phyloP scores from a whole-genome alignment of 2,329 filamentous ascomycete genomes.

The Falciphora oryzae region DNA sequence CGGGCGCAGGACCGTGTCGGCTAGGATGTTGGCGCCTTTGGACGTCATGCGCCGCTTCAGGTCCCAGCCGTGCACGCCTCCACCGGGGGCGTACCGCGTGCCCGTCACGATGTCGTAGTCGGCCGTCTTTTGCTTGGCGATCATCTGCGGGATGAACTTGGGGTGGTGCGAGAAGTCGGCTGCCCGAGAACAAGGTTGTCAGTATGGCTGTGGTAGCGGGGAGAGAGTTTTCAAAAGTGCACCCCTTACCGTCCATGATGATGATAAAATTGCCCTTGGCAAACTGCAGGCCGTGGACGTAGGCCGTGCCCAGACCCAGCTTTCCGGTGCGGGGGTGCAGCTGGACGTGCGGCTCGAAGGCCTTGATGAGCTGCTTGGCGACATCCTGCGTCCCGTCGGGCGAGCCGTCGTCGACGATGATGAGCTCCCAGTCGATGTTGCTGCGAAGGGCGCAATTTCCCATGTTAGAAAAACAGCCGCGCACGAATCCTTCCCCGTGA shows the following conservation, averaged over 20 bases:
- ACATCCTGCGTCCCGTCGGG: conserved; percentile 92
- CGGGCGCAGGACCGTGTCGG: conserved; percentile 86
- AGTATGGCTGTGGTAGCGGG: background rate
- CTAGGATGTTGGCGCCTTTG: conserved; percentile 88
- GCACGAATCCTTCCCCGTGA: background rate
- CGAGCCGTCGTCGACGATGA: conserved; percentile 97
- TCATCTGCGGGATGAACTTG: conserved; percentile 97
- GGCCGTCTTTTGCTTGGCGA: conserved; percentile 66
- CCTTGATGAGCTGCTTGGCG: conserved; percentile 82
- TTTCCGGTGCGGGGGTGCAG: conserved; percentile 90
- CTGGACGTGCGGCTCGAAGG: conserved; percentile 72
- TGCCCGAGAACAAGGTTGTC: background rate
- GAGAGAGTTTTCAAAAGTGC: background rate
- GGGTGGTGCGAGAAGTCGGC: conserved; percentile 97
- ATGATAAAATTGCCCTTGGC: conserved; percentile 91
- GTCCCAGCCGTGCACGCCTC: conserved; percentile 95
- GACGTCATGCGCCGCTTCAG: conserved; percentile 81
- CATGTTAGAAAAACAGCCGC: background rate
- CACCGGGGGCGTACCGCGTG: conserved; percentile 83
- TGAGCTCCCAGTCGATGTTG: conserved; percentile 91
- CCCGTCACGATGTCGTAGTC: conserved; percentile 97
- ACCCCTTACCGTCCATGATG: conserved; percentile 77
- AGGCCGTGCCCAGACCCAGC: conserved; percentile 92
- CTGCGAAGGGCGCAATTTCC: conserved; percentile 37
- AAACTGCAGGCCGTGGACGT: conserved; percentile 90